Evolutionary conservation across 352 stramenopile genomes (phyloP).

Genomic region (Pythium guiyangense): DNA sequence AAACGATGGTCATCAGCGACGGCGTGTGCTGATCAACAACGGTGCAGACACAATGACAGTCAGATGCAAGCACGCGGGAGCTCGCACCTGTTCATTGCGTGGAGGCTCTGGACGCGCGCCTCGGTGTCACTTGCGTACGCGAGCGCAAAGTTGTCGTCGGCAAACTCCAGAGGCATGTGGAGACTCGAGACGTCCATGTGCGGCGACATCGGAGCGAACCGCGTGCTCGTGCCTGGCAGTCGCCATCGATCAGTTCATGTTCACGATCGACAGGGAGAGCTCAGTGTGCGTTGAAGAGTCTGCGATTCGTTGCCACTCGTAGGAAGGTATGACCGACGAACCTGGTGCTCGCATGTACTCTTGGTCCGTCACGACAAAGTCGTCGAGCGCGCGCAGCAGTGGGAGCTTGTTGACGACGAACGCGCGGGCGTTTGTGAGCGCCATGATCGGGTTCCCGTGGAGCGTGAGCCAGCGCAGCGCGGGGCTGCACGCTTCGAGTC

Average conservation of each 20-base stretch:
- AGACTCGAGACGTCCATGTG: slow-evolving; percentile 23
- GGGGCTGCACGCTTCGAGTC: slow-evolving; percentile 29
- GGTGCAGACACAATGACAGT: no score
- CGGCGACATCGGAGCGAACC: slow-evolving; percentile 6
- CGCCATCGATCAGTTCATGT: no score
- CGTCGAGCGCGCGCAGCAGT: slow-evolving; percentile 52
- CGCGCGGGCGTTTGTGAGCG: slow-evolving; percentile 35
- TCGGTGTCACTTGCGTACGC: slow-evolving; percentile 31
- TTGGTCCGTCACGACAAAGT: slow-evolving; percentile 56
- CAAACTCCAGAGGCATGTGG: slow-evolving; percentile 40
- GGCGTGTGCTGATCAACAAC: neutral
- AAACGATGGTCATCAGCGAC: neutral
- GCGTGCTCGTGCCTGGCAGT: slow-evolving; percentile 5
- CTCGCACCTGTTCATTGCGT: slow-evolving; percentile 38
- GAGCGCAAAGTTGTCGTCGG: slow-evolving; percentile 31
- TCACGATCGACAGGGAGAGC: neutral
- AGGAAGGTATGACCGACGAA: slow-evolving; percentile 5
- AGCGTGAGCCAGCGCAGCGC: slow-evolving; percentile 56
- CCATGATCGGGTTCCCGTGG: slow-evolving; percentile 60
- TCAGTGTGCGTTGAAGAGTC: neutral
- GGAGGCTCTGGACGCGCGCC: slow-evolving; percentile 18
- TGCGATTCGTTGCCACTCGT: no score
- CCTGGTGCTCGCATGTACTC: slow-evolving; percentile 51
- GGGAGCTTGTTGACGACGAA: slow-evolving; percentile 73
- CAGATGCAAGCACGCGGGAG: no score